phyloP scores from a whole-genome alignment of 2,329 filamentous ascomycete genomes.

The Rhexocercosporidium sp. region DNA sequence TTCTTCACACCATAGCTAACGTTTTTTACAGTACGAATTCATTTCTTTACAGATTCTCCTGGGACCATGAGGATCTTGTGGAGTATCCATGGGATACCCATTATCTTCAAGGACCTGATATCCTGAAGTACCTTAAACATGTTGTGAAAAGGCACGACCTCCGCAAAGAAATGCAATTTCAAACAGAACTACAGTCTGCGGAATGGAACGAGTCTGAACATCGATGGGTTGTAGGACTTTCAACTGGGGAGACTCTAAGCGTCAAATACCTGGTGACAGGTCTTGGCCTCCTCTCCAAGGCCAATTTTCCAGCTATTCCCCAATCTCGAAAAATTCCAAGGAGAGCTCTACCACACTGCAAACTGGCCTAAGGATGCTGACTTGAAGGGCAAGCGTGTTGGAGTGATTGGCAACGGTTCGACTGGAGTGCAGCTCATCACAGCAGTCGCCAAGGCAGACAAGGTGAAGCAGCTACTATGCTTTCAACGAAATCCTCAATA shows the following conservation, averaged over 20 bases:
- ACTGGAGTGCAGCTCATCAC: constrained; percentile 36
- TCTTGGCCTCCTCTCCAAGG: constrained; percentile 27
- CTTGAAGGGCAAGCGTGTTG: constrained; percentile 55
- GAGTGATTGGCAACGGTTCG: constrained; percentile 55
- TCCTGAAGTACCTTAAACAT: constrained; percentile 56
- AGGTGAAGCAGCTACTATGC: constrained; percentile 48
- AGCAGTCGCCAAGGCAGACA: constrained; percentile 42
- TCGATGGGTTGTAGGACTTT: constrained; percentile 55
- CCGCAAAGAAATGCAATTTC: constrained; percentile 61
- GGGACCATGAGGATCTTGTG: constrained; percentile 31
- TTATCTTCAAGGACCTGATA: constrained; percentile 57
- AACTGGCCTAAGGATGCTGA: constrained; percentile 46
- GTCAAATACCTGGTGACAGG: constrained; percentile 28
- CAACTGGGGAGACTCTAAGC: constrained; percentile 11
- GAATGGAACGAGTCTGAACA: constrained; percentile 56
- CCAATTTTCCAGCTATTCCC: constrained; percentile 43
- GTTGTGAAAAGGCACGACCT: constrained; percentile 58
- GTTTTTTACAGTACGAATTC: constrained; percentile 22
- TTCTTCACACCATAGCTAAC: not conserved
- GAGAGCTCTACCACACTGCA: constrained; percentile 37
- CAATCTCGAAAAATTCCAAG: constrained; percentile 52
- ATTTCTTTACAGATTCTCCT: constrained; percentile 32
- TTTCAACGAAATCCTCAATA: constrained; percentile 66
- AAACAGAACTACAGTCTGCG: constrained; percentile 55
- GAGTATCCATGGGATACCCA: constrained; percentile 38